Evolutionary conservation across 108 stramenopile species (phyloP), one percentile per base, ranked within the genome.

Genomic region (Thalassiosira profunda): DNA sequence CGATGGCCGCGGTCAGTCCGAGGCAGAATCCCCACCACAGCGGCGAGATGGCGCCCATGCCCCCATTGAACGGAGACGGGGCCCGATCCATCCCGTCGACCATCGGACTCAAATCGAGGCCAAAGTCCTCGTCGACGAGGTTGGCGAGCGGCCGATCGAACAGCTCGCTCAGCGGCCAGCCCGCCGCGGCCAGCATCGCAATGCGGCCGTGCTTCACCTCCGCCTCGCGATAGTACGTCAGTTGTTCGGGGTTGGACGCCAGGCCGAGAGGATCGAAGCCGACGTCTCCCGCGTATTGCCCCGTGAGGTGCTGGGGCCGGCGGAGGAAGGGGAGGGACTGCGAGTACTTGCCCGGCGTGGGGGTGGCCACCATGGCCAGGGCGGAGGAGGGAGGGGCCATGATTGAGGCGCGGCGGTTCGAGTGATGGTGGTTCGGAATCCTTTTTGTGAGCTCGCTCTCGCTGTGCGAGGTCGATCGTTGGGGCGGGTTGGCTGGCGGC

Each of bases 221-320:
- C 0, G 92, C 92, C 72, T 93, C 91, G 9, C 95, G 76, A 28
- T 86, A 85, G 18, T 83, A 53, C 56, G 65, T 42, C 1, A 96
- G 71, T 45, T 70, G 51, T 29, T 86, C 88, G 34, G 56, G 44
- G 48, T 48, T 84, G 24, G 68, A 55, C 11, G 84, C 87, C 4
- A 96, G 74, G 24, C 79, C 74, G n/a, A 94, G 62, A 7, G 95
- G 95, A 76, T 96, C 95, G 74, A 96, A 96, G 3, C 95, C 95
- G 12, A 91, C 82, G 53, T 96, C 91, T 8, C 92, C 95, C 8
- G 91, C 86, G 46, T 86, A 60, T 46, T 65, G 40, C 8, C 82
- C 74, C 29, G 74, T 71, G 23, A 94, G 63, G 8, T 54, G 55
- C 20, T 34, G 37, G 6, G 90, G 86, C 43, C 86, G 85, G 9